Percentiles rank a stretch among this genome's conserved stretches.
These are phyloP conservation scores for Jatropha podagrica DNA, from an alignment of 441 rosid species.

Conservation along the genomic window DNA sequence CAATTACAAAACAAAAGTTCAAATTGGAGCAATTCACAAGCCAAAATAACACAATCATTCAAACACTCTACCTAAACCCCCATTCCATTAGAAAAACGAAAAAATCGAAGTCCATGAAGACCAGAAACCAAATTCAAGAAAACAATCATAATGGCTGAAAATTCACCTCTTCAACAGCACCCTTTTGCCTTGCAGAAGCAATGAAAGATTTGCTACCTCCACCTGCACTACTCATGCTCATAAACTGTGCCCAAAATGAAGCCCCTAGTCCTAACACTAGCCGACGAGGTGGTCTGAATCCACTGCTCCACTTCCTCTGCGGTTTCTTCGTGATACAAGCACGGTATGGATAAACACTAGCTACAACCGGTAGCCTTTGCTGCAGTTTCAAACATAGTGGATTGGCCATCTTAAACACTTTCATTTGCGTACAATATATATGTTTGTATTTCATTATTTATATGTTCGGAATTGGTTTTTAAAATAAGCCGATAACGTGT, in stretches of 20 bases:
- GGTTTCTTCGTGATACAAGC: constrained; percentile 11
- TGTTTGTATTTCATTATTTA: constrained; percentile 12
- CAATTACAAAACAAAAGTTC: not conserved
- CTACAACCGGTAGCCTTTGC: constrained; percentile 27
- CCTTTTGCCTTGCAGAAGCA: constrained; percentile 72
- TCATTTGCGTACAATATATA: not conserved
- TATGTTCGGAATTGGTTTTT: constrained; percentile 7
- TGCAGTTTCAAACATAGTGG: constrained; percentile 28
- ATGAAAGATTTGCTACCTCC: constrained; percentile 46
- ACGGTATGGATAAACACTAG: constrained; percentile 26
- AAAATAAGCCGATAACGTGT: not conserved
- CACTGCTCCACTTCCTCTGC: constrained; percentile 26
- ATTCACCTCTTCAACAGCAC: constrained; percentile 64
- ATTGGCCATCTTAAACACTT: constrained; percentile 30
- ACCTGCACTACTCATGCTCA: constrained; percentile 40
- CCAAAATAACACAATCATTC: not conserved
- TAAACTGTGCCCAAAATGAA: constrained; percentile 53
- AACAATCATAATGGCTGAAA: constrained; percentile 2
- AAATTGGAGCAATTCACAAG: not conserved
- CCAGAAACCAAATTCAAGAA: constrained; percentile 17
- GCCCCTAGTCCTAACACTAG: constrained; percentile 54
- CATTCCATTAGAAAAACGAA: not conserved
- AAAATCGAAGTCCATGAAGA: constrained; percentile 13
- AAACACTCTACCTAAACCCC: not conserved
- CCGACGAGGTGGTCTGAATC: constrained; percentile 45